Base-by-base conservation (phyloP, 2,329 filamentous ascomycete genomes). In the Alternaria angustiovoidea region DNA sequence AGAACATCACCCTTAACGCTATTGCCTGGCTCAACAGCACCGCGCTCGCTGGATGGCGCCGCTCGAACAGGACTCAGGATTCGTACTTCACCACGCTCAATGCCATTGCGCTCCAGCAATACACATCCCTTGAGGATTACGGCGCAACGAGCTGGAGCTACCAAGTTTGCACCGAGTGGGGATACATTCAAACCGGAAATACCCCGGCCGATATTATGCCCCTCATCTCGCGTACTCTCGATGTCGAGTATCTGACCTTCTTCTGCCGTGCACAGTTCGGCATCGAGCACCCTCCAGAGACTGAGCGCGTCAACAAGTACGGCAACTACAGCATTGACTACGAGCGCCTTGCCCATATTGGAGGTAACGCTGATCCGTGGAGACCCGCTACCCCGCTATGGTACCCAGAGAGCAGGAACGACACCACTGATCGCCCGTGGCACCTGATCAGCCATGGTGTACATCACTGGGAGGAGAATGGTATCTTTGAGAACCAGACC, bases 341-440 rank as follows among this genome's bases (percentile, higher is more conserved):
- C 73, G 86, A 89, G 1, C 89, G 92, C 2, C 85, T 96, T 0
- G 93, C 93, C 3, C 85, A 91, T 48, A 82, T 96, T 39, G 92
- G 93, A 63, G 92, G 92, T 28, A 86, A 91, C 63, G 86, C 87
- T 57, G 93, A 96, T 72, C 92, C 92, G 0, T 96, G 93, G 93
- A 86, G 89, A 18, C 87, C 88, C 0, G 91, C 90, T 0, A 91
- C 89, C 0, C 87, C 90, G 0, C 88, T 94, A 51, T 89, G 88
- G 0, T 85, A 87, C n/a, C 84, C 88, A 0, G 81, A 83, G 0
- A 79, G 82, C 30, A 82, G 91, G 20, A 77, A 81, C 14, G 90
- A 85, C 44, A 91, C 90, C 0, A 79, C 81, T 0, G 84, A 83
- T 48, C 85, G 93, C 80, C 92, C 92, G 0, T 91, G 89, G 64